These are phyloP conservation scores for Scutellaria baicalensis DNA, from an alignment of 257 asterid genomes.

Conservation along the genomic window DNA sequence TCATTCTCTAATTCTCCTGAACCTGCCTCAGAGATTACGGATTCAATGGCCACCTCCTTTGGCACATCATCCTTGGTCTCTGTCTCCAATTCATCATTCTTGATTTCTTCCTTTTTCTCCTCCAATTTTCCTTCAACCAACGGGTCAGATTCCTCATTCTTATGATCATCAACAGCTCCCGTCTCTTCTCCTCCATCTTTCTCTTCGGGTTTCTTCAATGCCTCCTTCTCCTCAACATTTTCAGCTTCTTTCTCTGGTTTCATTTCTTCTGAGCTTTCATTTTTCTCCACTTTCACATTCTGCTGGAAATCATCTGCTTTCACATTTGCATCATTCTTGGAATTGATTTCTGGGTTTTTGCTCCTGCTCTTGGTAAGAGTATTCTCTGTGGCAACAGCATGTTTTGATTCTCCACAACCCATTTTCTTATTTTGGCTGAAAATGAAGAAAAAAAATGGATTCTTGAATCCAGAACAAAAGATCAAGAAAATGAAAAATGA, in stretches of 20 bases:
- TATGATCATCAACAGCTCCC: background rate
- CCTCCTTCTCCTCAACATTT: background rate
- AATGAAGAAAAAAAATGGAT: conserved; percentile 1
- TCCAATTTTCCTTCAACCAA: background rate
- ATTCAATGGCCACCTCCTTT: background rate
- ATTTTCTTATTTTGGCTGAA: conserved; percentile 4
- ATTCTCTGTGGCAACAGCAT: conserved; percentile 59
- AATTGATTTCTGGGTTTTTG: conserved; percentile 2
- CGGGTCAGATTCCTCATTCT: background rate
- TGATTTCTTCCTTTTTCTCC: conserved; percentile 10
- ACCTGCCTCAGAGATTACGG: background rate
- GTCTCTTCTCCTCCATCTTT: background rate
- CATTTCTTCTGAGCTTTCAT: background rate
- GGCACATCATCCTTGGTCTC: background rate
- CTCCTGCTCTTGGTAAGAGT: conserved; percentile 34
- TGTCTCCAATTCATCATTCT: conserved; percentile 4
- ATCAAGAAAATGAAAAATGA: conserved; percentile 8
- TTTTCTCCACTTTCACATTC: conserved; percentile 2
- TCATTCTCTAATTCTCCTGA: background rate
- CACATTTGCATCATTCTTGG: background rate
- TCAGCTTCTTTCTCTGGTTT: background rate
- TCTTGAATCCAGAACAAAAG: conserved; percentile 1
- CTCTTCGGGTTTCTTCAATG: conserved; percentile 6
- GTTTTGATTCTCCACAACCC: conserved; percentile 95
- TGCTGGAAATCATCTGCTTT: background rate